These are phyloP conservation scores for Mucor mucedo DNA, from an alignment of 371 early-diverging fungal genomes.

Conservation along the genomic window DNA sequence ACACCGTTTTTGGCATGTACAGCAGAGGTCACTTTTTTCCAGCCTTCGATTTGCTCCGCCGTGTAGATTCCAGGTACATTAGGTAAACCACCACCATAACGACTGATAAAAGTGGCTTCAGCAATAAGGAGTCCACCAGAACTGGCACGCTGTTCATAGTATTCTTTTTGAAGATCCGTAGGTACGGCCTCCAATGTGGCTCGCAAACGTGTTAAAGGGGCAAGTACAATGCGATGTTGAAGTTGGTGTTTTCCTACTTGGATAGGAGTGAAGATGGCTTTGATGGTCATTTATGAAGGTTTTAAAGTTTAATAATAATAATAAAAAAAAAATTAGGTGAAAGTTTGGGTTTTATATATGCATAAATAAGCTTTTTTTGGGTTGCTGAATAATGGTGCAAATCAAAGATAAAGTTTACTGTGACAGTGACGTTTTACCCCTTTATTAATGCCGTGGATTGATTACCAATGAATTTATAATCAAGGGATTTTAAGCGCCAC, in stretches of 20 bases:
- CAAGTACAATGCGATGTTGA: slow-evolving; percentile 60
- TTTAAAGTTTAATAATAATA: slow-evolving; percentile 1
- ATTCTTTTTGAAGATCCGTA: slow-evolving; percentile 47
- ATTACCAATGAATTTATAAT: too few relatives aligned
- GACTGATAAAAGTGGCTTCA: slow-evolving; percentile 57
- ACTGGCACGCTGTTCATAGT: slow-evolving; percentile 65
- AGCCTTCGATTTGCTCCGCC: slow-evolving; percentile 53
- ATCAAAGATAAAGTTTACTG: too few relatives aligned
- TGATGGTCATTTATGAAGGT: slow-evolving; percentile 16
- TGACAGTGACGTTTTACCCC: too few relatives aligned
- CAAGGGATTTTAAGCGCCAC: too few relatives aligned
- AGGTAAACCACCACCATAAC: slow-evolving; percentile 40
- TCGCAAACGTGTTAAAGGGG: slow-evolving; percentile 57
- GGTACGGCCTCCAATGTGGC: slow-evolving; percentile 39
- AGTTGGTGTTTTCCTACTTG: slow-evolving; percentile 32
- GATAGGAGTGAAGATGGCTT: slow-evolving; percentile 31
- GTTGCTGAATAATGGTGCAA: too few relatives aligned
- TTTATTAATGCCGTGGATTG: too few relatives aligned
- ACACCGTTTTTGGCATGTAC: slow-evolving; percentile 63
- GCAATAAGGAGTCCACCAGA: slow-evolving; percentile 60
- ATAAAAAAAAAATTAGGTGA: too few relatives aligned
- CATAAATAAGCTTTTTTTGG: too few relatives aligned
- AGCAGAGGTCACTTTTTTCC: slow-evolving; percentile 62
- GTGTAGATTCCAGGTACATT: slow-evolving; percentile 49
- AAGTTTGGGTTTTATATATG: too few relatives aligned